Conservation (phyloP, 2,329 filamentous ascomycete genomes). For the Aspergillus piperis region DNA sequence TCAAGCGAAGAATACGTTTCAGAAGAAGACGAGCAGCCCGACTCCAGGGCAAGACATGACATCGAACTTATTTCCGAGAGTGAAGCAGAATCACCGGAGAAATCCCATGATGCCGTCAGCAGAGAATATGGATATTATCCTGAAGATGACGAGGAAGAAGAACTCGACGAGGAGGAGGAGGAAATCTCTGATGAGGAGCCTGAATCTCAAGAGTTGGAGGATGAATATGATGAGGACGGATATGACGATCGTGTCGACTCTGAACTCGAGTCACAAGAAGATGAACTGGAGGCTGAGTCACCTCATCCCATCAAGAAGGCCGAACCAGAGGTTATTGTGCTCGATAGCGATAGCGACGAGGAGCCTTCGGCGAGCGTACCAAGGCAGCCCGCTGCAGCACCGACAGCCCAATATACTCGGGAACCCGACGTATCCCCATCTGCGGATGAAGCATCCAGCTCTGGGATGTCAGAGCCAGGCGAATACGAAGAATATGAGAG, state of each 20-base stretch:
- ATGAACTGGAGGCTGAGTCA: slow-evolving; percentile 2
- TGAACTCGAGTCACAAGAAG: slow-evolving; percentile 21
- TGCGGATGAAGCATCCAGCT: slow-evolving; percentile 7
- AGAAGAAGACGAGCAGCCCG: slow-evolving; percentile 16
- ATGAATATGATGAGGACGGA: slow-evolving; percentile 15
- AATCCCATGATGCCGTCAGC: background rate
- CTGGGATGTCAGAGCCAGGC: background rate
- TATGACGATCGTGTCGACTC: slow-evolving; percentile 22
- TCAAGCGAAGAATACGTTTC: slow-evolving; percentile 21
- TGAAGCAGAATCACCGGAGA: background rate
- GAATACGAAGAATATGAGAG: slow-evolving; percentile 5
- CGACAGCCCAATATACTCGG: background rate
- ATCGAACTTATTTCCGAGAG: background rate
- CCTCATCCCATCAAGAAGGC: slow-evolving; percentile 15
- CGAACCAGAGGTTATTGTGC: slow-evolving; percentile 41
- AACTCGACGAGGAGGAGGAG: slow-evolving; percentile 15
- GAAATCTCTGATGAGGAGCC: slow-evolving; percentile 18
- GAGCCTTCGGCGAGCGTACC: slow-evolving; percentile 25
- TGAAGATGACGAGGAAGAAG: slow-evolving; percentile 10
- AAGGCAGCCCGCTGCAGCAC: background rate
- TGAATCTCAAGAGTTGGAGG: slow-evolving; percentile 20
- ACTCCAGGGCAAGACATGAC: slow-evolving; percentile 35
- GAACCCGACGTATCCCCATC: slow-evolving; percentile 6
- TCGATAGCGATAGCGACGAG: slow-evolving; percentile 47
- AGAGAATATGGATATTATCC: background rate